Evolutionary conservation across 2,329 filamentous ascomycete species (phyloP), one percentile per base, ranked within the genome.

Genomic region (Sarocladium oryzae): DNA sequence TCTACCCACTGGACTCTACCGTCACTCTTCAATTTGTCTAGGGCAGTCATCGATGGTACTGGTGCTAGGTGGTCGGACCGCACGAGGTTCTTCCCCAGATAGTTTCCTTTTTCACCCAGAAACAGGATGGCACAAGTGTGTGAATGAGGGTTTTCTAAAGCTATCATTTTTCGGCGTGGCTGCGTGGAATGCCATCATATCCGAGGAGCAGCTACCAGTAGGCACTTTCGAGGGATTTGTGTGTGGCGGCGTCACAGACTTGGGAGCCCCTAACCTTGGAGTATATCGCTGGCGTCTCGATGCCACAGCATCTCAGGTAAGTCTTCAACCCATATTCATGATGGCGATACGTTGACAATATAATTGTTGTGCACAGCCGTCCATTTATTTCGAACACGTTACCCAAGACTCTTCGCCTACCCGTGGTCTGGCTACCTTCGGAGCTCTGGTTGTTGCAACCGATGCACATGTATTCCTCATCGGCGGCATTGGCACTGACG

Each of bases 1-100:
- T 58, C 72, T 96, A n/a, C 84, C 85, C 0, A 60, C 72, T n/a
- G 77, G 85, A 9, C 73, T 90, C 21, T 96, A 87, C 66, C 77
- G 92, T 49, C 92, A 96, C 61, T 80, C 81, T 52, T 78, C 84
- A 26, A 72, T 82, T 11, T 66, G 68, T 24, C 59, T 85, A 1
- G 70, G 69, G 1, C 54, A 60, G 35, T 79, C 80, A 4, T 74
- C 63, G 53, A 67, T 72, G 50, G 75, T 77, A 1, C 69, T 90
- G 16, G 64, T 87, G 2, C 70, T 80, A 50, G 85, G 85, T 16
- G 86, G 86, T 0, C 85, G 79, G 63, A 73, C 69, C 1, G 74
- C 71, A 2, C 63, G 71, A 1, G 61, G 63, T 1, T 65, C 80
- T 3, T 76, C 78, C n/a, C 62, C 70, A 4, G 70, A 72, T 9